phyloP scores from a whole-genome alignment of 495 filamentous ascomycete genomes.

The Hyphodiscus hymeniophilus region DNA sequence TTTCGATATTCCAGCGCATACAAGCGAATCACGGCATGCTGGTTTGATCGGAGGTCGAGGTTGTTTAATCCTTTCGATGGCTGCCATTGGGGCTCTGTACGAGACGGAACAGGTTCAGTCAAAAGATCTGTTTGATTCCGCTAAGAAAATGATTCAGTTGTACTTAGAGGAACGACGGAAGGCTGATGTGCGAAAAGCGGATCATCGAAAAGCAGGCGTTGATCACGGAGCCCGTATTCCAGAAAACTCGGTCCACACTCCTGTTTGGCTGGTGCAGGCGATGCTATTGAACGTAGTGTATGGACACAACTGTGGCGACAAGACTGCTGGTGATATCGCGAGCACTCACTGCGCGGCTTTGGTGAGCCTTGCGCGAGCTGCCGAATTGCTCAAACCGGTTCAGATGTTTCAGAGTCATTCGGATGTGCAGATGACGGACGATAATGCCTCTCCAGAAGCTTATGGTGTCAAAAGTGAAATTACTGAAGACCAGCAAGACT shows the following conservation, averaged over 20 bases:
- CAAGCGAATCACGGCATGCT: slow-evolving; percentile 45
- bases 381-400: slow-evolving; percentile 61
- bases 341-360: slow-evolving; percentile 85
- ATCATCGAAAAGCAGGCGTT: slow-evolving; percentile 51
- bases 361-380: slow-evolving; percentile 83
- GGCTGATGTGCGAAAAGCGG: slow-evolving; percentile 74
- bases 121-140: slow-evolving; percentile 82
- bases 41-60: slow-evolving; percentile 74
- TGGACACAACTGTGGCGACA: slow-evolving; percentile 91
- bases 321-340: slow-evolving; percentile 81
- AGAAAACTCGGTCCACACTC: slow-evolving; percentile 70
- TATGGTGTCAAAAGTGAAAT: slow-evolving; percentile 27
- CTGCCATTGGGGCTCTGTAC: slow-evolving; percentile 92
- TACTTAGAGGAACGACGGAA: slow-evolving; percentile 91
- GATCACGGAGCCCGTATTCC: slow-evolving; percentile 37
- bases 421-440: slow-evolving; percentile 34
- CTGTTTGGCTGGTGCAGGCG: slow-evolving; percentile 95
- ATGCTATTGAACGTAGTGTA: slow-evolving; percentile 97
- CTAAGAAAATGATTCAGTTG: slow-evolving; percentile 90
- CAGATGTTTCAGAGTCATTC: slow-evolving; percentile 22
- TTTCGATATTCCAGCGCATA: slow-evolving; percentile 68
- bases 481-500: slow-evolving; percentile 69
- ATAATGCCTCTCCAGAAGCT: slow-evolving; percentile 32
- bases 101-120: slow-evolving; percentile 74
- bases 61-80: slow-evolving; percentile 89